Base-by-base conservation (phyloP, 2,329 filamentous ascomycete genomes). In the Ramularia collo-cygni region DNA sequence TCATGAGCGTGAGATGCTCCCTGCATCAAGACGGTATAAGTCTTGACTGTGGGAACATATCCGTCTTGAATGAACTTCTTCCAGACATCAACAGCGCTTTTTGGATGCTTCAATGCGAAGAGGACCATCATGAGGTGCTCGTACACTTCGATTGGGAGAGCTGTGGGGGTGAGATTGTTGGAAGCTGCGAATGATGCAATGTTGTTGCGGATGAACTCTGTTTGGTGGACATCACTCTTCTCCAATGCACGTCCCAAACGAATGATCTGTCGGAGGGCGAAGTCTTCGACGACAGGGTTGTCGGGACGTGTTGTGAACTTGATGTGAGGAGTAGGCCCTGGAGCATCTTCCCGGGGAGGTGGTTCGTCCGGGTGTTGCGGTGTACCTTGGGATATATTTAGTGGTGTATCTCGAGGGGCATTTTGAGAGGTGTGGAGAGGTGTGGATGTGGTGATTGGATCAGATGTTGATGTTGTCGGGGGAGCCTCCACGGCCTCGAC, bases 21-120 rank as follows among this genome's bases (percentile, higher is more conserved):
- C 40, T 76, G 71, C 50, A 92, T 75, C 74, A 92, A 83, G 30
- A 76, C 67, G 28, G 79, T 82, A 75, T 83, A 92, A 0, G 84
- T 82, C 50, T 67, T 72, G 39, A 81, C 53, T 5, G 72, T 79
- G 10, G 84, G 81, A 40, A 65, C 60, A 19, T 82, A 57, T 1
- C 74, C 76, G 37, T 74, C 61, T 30, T 64, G 57, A 10, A 72
- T 55, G 70, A 78, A 75, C 43, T 69, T 59, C 41, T 76, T 75
- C 76, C 76, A 79, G 3, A 76, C 65, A 18, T 71, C 62, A n/a
- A 77, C 64, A 1, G 74, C 71, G 8, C 60, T 55, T 21, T 64
- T 51, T 3, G 65, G 55, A 31, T 63, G 58, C 13, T 58, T 55
- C n/a, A 76, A 43, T 2, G 56, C 49, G 55, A 75, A 64, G 48